phyloP scores from a whole-genome alignment of 2,329 filamentous ascomycete species.

The Decorospora gaudefroyi region DNA sequence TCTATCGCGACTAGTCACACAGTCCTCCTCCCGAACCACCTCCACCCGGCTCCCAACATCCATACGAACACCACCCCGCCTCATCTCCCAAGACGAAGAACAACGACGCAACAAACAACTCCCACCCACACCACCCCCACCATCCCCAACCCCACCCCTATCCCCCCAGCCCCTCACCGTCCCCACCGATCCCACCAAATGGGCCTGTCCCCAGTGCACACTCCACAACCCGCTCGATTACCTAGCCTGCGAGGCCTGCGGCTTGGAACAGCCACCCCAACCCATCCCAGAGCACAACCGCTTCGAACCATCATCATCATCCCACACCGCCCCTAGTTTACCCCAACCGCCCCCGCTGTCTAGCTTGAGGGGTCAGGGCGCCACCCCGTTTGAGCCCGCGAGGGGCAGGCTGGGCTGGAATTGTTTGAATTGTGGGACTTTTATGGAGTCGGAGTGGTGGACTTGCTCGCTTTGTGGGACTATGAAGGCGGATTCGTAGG shows the following conservation, averaged over 20 bases:
- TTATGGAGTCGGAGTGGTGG: constrained; percentile 66
- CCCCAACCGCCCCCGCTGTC: constrained; percentile 42
- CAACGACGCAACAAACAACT: constrained; percentile 30
- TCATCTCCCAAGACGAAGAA: constrained; percentile 39
- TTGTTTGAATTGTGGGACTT: constrained; percentile 62
- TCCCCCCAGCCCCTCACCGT: constrained; percentile 15
- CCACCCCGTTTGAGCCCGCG: constrained; percentile 50
- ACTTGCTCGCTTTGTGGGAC: constrained; percentile 63
- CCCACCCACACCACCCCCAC: constrained; percentile 38
- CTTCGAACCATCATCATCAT: constrained; percentile 30
- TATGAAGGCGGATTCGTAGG: constrained; percentile 56
- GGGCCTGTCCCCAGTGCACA: constrained; percentile 66
- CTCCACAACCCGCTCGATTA: constrained; percentile 64
- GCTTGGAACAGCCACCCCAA: constrained; percentile 58
- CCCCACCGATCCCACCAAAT: constrained; percentile 50
- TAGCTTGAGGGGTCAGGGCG: constrained; percentile 33
- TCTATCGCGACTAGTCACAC: constrained; percentile 42
- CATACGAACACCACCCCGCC: constrained; percentile 25
- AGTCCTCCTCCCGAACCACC: constrained; percentile 16
- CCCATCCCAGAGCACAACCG: constrained; percentile 42
- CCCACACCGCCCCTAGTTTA: constrained; percentile 29
- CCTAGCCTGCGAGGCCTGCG: constrained; percentile 65
- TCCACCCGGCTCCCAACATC: constrained; percentile 15
- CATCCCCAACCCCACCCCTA: constrained; percentile 26
- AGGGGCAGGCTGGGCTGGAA: constrained; percentile 62